A percentile compares a stretch with the other conserved stretches of the same genome.
Evolutionary conservation across 2,329 filamentous ascomycete species (phyloP).

Genomic region (Botrytis aclada): DNA sequence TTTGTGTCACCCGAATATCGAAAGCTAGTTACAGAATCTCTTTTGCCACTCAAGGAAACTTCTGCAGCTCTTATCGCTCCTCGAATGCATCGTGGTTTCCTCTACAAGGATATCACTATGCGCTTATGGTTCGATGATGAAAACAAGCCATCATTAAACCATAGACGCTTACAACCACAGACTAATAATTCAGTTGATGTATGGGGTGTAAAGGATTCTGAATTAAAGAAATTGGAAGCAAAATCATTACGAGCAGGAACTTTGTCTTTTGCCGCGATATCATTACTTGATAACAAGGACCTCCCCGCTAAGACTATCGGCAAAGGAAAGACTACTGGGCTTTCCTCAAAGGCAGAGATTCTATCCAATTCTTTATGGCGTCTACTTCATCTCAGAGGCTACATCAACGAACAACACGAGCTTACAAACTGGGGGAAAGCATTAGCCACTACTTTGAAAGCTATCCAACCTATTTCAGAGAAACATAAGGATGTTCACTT

Average conservation of each 20-base stretch:
- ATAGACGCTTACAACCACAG: constrained; percentile 50
- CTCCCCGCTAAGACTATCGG: constrained; percentile 67
- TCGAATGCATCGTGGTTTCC: constrained; percentile 77
- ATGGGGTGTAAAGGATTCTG: constrained; percentile 71
- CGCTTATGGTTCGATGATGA: constrained; percentile 80
- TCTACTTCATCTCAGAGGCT: constrained; percentile 84
- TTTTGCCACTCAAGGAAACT: constrained; percentile 72
- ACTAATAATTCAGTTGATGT: constrained; percentile 49
- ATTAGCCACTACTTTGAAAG: constrained; percentile 65
- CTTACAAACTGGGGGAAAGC: constrained; percentile 83
- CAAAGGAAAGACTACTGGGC: constrained; percentile 33
- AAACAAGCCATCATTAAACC: constrained; percentile 65
- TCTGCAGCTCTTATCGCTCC: constrained; percentile 76
- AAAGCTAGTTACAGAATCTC: constrained; percentile 69
- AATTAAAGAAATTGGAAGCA: constrained; percentile 45
- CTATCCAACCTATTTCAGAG: constrained; percentile 54
- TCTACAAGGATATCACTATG: constrained; percentile 73
- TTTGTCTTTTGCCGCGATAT: constrained; percentile 59
- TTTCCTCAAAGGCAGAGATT: constrained; percentile 66
- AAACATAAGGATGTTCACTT: constrained; percentile 42
- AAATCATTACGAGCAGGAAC: constrained; percentile 44
- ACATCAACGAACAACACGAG: constrained; percentile 73
- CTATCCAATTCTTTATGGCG: constrained; percentile 76
- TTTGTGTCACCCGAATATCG: constrained; percentile 77
- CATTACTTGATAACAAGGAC: constrained; percentile 60